Conservation (phyloP, 169 alveolate species). For the Plasmodium sp. region DNA sequence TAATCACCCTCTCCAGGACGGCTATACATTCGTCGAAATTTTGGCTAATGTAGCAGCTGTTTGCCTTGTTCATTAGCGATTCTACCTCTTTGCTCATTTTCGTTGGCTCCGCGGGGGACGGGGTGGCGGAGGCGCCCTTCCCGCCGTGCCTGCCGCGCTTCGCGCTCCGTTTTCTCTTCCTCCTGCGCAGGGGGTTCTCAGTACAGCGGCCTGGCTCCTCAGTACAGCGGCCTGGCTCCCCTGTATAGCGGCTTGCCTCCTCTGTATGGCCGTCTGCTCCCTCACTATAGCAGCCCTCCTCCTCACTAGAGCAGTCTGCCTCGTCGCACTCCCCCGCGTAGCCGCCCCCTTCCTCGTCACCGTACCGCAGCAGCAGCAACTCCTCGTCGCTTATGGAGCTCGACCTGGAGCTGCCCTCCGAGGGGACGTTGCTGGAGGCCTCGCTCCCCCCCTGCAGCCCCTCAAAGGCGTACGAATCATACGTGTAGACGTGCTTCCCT, state of each 20-base stretch:
- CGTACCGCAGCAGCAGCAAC: slow-evolving; percentile 11
- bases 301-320: neutral
- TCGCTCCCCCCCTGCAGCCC: neutral
- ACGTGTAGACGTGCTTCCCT: slow-evolving; percentile 17
- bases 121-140: neutral
- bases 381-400: slow-evolving; percentile 64
- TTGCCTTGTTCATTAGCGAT: slow-evolving; percentile 80
- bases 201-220: neutral
- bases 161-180: neutral
- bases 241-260: neutral
- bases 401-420: neutral
- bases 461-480: slow-evolving; percentile 59
- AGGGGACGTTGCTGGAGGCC: neutral
- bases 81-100: slow-evolving; percentile 79
- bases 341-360: neutral
- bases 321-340: neutral
- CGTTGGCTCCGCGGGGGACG: slow-evolving; percentile 43
- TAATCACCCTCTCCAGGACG: slow-evolving; percentile 85
- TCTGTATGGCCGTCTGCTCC: neutral
- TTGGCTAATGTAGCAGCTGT: slow-evolving; percentile 77
- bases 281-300: neutral
- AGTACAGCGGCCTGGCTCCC: neutral
- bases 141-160: neutral
- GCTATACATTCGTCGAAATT: slow-evolving; percentile 78
- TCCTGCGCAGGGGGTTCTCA: neutral